Percentiles rank a stretch among this genome's conserved stretches.
These are phyloP conservation scores for Cryptococcus wingfieldii DNA, from an alignment of 1,284 basidiomycete species.

Conservation along the genomic window DNA sequence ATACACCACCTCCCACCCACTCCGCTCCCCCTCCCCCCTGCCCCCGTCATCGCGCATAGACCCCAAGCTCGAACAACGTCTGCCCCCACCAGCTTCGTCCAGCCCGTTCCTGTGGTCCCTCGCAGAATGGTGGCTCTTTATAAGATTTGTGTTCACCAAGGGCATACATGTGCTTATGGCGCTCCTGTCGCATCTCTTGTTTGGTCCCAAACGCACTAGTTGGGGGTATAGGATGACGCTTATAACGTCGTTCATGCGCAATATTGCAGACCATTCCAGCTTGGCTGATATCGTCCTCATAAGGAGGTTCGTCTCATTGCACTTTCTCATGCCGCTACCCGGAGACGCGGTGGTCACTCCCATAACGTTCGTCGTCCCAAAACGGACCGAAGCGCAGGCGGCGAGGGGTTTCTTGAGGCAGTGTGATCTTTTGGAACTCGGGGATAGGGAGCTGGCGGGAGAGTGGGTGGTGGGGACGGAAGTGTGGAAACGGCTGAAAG, in stretches of 20 bases:
- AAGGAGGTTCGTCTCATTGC: slow-evolving; percentile 73
- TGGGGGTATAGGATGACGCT: slow-evolving; percentile 51
- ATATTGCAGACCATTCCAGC: slow-evolving; percentile 74
- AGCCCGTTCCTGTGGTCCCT: slow-evolving; percentile 39
- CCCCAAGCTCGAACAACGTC: slow-evolving; percentile 33
- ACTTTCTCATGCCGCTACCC: slow-evolving; percentile 79
- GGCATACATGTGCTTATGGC: slow-evolving; percentile 42
- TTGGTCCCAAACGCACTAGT: slow-evolving; percentile 43
- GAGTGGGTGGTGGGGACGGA: slow-evolving; percentile 95
- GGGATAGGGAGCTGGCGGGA: slow-evolving; percentile 75
- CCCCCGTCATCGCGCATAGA: slow-evolving; percentile 45
- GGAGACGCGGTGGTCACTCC: slow-evolving; percentile 93
- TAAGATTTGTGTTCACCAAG: slow-evolving; percentile 37
- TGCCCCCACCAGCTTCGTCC: slow-evolving; percentile 31
- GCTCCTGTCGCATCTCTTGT: slow-evolving; percentile 36
- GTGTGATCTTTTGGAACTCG: slow-evolving; percentile 71
- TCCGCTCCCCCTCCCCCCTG: slow-evolving; percentile 42
- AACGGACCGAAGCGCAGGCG: slow-evolving; percentile 63
- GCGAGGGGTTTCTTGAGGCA: slow-evolving; percentile 50
- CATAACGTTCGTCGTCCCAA: slow-evolving; percentile 79
- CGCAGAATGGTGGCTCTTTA: slow-evolving; percentile 41
- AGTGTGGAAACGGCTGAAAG: slow-evolving; percentile 82
- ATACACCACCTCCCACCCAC: slow-evolving; percentile 40
- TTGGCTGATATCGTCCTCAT: slow-evolving; percentile 82
- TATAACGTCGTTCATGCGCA: slow-evolving; percentile 64